Base-by-base conservation (phyloP, 345 rosid genomes). In the Excoecaria agallocha region DNA sequence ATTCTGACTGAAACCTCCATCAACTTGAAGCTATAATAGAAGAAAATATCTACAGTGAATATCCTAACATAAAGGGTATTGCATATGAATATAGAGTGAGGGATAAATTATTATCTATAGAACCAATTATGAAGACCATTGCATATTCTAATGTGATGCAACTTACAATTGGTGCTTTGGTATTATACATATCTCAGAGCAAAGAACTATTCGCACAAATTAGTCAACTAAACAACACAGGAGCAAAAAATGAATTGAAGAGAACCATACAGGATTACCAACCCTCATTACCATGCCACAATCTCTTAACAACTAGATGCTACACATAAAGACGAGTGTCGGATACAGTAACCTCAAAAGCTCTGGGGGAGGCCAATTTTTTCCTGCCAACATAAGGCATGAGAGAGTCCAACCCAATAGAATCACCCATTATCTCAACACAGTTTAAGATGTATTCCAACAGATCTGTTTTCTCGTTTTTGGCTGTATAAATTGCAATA, bases 21-120 rank as follows among this genome's bases (percentile, higher is more conserved):
- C 99, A 16, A 87, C 97, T 87, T 95, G 98, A 72, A 91, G 96
- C 99, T 95, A 85, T 85, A 86, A 73, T 65, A 13, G 24, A 24
- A 72, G 74, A 77, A 61, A 85, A 68, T 54, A 80, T 48, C 69
- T 25, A 78, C 15, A 54, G 52, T 70, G 73, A 78, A 72, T 57
- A 51, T 50, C 62, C 61, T 30, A 19, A 71, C 2, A 39, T 13
- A 60, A 54, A 57, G 39, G 45, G 58, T 43, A 55, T 30, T 37
- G 8, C 10, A 52, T 3, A 17, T 1, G 30, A 17, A 37, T 12
- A 24, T 6, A 8, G 16, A 49, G 35, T 22, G 25, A 25, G 68
- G 49, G 51, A 69, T 48, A 55, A 16, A 41, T 50, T 22, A 39
- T 45, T 12, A 66, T 56, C 8, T 20, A 11, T 12, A 71, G 24